Percentiles rank a stretch among this genome's conserved stretches.
Evolutionary conservation across 306 rosid species (phyloP).

Genomic region (Sindora glabra): DNA sequence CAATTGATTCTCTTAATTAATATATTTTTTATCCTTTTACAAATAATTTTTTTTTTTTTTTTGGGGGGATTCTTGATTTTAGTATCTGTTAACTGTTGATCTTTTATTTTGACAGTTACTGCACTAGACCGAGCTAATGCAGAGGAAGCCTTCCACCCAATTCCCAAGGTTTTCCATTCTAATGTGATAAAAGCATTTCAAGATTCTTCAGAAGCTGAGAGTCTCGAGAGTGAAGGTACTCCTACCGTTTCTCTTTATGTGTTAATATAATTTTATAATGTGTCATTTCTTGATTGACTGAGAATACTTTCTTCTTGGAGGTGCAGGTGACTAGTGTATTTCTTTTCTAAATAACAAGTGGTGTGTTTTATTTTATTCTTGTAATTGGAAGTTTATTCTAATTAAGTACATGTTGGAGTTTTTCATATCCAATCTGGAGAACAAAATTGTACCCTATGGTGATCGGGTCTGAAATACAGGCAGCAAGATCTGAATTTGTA

Average conservation of each 20-base stretch:
- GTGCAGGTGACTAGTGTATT: conserved; percentile 4
- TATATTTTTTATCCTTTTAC: neutral
- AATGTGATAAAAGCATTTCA: conserved; percentile 26
- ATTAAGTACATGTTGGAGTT: neutral
- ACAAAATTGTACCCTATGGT: too few species aligned
- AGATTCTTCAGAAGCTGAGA: conserved; percentile 27
- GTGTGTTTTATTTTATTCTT: neutral
- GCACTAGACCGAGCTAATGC: conserved; percentile 89
- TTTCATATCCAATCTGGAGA: neutral
- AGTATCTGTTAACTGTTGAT: conserved; percentile 23
- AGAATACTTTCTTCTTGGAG: too few species aligned
- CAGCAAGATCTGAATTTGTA: neutral
- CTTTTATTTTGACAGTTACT: conserved; percentile 46
- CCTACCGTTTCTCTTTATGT: neutral
- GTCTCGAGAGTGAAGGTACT: conserved; percentile 40
- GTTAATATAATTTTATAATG: conserved; percentile 10
- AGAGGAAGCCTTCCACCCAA: conserved; percentile 81
- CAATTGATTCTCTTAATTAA: conserved; percentile 14
- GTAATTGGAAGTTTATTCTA: neutral
- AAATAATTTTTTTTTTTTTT: neutral
- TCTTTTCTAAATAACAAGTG: neutral
- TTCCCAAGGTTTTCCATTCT: conserved; percentile 65
- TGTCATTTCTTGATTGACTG: neutral
- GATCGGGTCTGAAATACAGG: too few species aligned
- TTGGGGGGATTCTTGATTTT: neutral